A percentile compares a stretch with the other conserved stretches of the same genome.
phyloP scores from a whole-genome alignment of 345 rosid genomes.

The Camelina neglecta region DNA sequence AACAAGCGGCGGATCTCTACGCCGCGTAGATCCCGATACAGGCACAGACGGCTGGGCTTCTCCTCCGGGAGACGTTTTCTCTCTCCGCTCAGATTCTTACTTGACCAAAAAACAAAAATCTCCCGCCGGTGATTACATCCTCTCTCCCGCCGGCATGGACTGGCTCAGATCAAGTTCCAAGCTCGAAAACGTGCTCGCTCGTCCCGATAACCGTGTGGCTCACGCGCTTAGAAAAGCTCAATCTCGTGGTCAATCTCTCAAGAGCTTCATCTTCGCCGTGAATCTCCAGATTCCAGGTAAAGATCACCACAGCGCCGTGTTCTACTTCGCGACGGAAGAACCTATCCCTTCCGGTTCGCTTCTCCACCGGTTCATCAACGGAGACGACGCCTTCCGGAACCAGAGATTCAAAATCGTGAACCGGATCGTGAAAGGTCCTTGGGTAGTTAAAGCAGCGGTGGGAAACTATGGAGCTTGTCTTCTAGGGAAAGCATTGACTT shows the following conservation, averaged over 20 bases:
- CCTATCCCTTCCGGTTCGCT: constrained; percentile 68
- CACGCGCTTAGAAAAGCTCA: constrained; percentile 65
- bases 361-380: constrained; percentile 74
- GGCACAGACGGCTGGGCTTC: constrained; percentile 95
- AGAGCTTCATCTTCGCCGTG: constrained; percentile 78
- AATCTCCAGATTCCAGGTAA: constrained; percentile 92
- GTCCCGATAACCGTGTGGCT: constrained; percentile 80
- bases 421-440: constrained; percentile 90
- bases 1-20: constrained; percentile 76
- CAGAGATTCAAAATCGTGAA: constrained; percentile 91
- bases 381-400: constrained; percentile 74
- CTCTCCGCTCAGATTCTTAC: constrained; percentile 67
- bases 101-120: constrained; percentile 62
- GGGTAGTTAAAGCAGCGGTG: constrained; percentile 81
- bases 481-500: constrained; percentile 81
- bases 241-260: constrained; percentile 60
- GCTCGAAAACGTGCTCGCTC: constrained; percentile 79
- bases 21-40: constrained; percentile 68
- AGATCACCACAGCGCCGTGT: constrained; percentile 82
- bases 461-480: constrained; percentile 85
- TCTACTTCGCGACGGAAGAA: constrained; percentile 82
- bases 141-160: constrained; percentile 87
- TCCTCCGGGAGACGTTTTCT: constrained; percentile 82
- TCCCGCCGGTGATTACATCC: constrained; percentile 73
- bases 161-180: constrained; percentile 71